phyloP scores from a whole-genome alignment of 2,329 filamentous ascomycete genomes.

The Neofusicoccum parvum region DNA sequence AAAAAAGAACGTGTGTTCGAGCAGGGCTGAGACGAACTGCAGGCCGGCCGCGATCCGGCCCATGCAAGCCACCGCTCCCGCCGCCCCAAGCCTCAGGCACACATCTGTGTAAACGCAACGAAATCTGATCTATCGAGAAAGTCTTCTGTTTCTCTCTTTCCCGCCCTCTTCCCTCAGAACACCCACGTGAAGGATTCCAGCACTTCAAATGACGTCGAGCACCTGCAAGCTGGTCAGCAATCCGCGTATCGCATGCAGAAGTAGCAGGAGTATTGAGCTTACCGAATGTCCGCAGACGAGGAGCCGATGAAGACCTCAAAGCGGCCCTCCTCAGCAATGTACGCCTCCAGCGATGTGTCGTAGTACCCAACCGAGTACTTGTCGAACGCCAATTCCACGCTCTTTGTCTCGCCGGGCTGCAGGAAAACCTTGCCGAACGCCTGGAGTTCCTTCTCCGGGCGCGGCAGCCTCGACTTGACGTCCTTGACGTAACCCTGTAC shows the following conservation, averaged over 20 bases:
- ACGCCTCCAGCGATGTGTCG: conserved; percentile 59
- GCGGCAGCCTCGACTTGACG: conserved; percentile 61
- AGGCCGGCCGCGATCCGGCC: no score
- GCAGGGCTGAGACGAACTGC: no score
- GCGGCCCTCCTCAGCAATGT: conserved; percentile 67
- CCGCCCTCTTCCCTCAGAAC: conserved; percentile 47
- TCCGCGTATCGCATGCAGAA: neutral
- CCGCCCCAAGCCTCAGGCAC: neutral
- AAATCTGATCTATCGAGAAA: neutral
- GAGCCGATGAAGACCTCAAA: conserved; percentile 65
- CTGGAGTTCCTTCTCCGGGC: conserved; percentile 71
- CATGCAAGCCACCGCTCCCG: neutral
- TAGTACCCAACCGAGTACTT: conserved; percentile 62
- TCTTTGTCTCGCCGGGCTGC: conserved; percentile 40
- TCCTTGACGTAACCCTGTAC: conserved; percentile 71
- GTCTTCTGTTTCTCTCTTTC: neutral
- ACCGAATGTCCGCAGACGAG: conserved; percentile 66
- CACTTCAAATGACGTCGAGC: conserved; percentile 56
- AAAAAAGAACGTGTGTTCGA: neutral
- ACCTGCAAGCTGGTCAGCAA: neutral
- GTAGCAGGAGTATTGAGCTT: conserved; percentile 30
- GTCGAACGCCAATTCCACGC: conserved; percentile 38
- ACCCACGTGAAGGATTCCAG: conserved; percentile 68
- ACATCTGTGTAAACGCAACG: neutral
- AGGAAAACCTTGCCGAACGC: conserved; percentile 59